phyloP scores from a whole-genome alignment of 371 early-diverging fungal genomes.

The Cokeromyces recurvatus region DNA sequence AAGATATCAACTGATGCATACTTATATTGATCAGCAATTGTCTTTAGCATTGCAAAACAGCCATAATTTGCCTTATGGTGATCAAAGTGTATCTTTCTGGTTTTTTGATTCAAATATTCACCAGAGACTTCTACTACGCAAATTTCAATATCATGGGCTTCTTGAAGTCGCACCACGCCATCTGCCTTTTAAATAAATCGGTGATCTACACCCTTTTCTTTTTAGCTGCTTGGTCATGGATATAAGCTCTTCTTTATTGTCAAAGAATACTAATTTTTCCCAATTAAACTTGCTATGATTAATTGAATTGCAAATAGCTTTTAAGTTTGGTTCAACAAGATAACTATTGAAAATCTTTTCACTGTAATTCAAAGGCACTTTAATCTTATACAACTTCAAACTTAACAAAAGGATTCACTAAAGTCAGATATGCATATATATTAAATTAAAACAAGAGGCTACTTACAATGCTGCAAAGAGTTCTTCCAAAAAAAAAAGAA shows the following conservation, averaged over 20 bases:
- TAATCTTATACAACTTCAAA: no score
- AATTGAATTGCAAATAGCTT: no score
- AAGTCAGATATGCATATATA: no score
- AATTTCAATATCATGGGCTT: slow-evolving; percentile 8
- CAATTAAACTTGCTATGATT: no score
- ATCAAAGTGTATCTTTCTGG: slow-evolving; percentile 7
- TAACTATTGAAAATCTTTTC: no score
- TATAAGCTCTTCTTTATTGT: slow-evolving; percentile 5
- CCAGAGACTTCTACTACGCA: slow-evolving; percentile 14
- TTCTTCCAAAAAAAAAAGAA: no score
- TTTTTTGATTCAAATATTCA: slow-evolving; percentile 8
- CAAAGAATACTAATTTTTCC: no score
- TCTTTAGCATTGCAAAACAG: slow-evolving; percentile 10
- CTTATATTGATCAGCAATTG: slow-evolving; percentile 5
- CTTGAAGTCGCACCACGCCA: slow-evolving; percentile 3
- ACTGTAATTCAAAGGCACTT: no score
- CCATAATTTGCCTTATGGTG: slow-evolving; percentile 16
- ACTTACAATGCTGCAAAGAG: no score
- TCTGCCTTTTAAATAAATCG: slow-evolving; percentile 14
- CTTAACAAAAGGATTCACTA: no score
- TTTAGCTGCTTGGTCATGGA: slow-evolving; percentile 7
- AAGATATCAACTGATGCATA: slow-evolving; percentile 8
- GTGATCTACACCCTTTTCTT: slow-evolving; percentile 9
- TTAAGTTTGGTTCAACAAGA: no score
- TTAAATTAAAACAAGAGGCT: no score